Percentiles rank a stretch among this genome's conserved stretches.
These are phyloP conservation scores for Boletus barrowsii DNA, from an alignment of 768 basidiomycete species.

Conservation along the genomic window DNA sequence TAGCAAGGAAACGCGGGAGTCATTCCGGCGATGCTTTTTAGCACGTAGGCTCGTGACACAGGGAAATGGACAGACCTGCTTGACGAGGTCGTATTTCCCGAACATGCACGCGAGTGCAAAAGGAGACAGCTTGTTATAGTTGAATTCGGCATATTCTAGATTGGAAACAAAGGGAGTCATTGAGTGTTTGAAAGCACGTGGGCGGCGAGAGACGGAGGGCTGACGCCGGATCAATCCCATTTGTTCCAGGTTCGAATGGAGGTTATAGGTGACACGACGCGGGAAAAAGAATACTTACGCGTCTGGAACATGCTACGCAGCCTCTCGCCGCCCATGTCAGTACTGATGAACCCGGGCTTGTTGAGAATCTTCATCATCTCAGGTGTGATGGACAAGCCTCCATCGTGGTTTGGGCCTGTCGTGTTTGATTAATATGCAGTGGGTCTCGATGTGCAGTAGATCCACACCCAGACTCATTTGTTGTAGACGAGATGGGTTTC, in stretches of 20 bases:
- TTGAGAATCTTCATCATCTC: conserved; percentile 28
- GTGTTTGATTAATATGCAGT: not conserved
- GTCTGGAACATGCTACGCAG: conserved; percentile 31
- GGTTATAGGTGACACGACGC: not conserved
- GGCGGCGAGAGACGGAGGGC: not conserved
- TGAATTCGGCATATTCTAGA: conserved; percentile 19
- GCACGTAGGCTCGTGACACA: not conserved
- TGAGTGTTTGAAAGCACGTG: not conserved
- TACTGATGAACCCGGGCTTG: conserved; percentile 25
- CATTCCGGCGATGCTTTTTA: not conserved
- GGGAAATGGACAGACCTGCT: conserved; percentile 13
- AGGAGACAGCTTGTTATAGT: conserved; percentile 17
- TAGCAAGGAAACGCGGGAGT: conserved; percentile 1
- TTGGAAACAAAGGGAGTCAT: not conserved
- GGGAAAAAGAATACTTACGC: conserved; percentile 16
- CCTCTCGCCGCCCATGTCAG: conserved; percentile 22
- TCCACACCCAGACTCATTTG: conserved; percentile 16
- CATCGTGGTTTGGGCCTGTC: conserved; percentile 14
- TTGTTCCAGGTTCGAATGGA: not conserved
- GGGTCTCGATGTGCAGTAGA: not conserved
- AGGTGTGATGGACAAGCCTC: conserved; percentile 25
- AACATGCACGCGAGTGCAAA: conserved; percentile 27
- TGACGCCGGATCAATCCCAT: not conserved
- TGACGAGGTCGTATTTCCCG: conserved; percentile 19
- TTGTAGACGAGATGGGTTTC: not conserved